Base-by-base conservation (phyloP, 2,329 filamentous ascomycete species). In the Karstenula rhodostoma region DNA sequence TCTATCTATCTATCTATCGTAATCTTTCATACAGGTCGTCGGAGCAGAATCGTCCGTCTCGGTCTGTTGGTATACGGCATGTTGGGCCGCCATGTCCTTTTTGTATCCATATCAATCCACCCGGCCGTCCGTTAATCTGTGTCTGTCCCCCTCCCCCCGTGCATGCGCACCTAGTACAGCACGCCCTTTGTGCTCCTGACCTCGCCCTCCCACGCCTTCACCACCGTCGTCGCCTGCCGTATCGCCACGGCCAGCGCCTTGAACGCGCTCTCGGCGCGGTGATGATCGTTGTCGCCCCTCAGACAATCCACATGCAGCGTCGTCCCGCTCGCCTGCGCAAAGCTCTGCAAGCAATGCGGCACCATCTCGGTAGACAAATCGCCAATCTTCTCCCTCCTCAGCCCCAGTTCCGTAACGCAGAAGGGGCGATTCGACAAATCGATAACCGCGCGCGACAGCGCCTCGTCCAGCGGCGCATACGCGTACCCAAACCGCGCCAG, bases 111-210 rank as follows among this genome's bases (percentile, higher is more conserved):
- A 47, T 22, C 4, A 2, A 22, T 47, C 23, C n/a, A 27, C 15
- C 6, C 4, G 15, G 17, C 27, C 17, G 5, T 29, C 7, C 27
- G 4, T 12, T 12, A n/a, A 8, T 47, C 37, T 40, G 8, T n/a
- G 17, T n/a, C 13, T 47, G 15, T 25, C 19, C 23, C n/a, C n/a
- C 19, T 19, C 37, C 8, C 9, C 42, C n/a, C 6, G 2, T 10
- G n/a, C 19, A 44, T 23, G 5, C 19, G 19, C 35, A 40, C 35
- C 51, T 70, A 79, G 59, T 79, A 88, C 79, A 97, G 78, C 35
- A 96, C 96, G 12, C 94, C 94, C 86, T 98, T 98, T 9, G 94
- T 98, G 82, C 94, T 97, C 56, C 94, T 92, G 27, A 98, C 89
- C 84, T 99, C 95, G 2, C 93, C 93, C 80, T 96, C 93, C 76